Evolutionary conservation across 2,329 filamentous ascomycete genomes (phyloP).

Genomic region (Aspergillus sp.): DNA sequence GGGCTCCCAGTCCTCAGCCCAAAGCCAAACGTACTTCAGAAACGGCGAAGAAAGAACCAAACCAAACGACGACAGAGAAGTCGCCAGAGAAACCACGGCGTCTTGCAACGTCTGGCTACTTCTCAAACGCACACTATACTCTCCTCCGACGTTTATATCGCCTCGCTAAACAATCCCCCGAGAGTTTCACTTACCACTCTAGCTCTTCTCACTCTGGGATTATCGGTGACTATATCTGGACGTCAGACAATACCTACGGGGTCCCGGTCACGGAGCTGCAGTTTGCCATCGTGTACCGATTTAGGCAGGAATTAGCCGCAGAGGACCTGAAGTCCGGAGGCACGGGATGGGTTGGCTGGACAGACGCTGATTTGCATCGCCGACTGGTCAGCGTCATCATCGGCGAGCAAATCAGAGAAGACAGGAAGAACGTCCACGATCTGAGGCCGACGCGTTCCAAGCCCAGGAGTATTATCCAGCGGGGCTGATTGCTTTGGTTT

Average conservation of each 20-base stretch:
- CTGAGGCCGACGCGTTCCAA: not conserved
- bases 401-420: slow-evolving; percentile 46
- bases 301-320: slow-evolving; percentile 37
- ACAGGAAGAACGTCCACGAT: slow-evolving; percentile 32
- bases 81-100: slow-evolving; percentile 15
- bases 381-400: slow-evolving; percentile 48
- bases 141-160: slow-evolving; percentile 41
- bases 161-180: slow-evolving; percentile 37
- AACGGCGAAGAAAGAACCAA: not conserved
- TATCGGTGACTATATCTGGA: slow-evolving; percentile 45
- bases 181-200: slow-evolving; percentile 39
- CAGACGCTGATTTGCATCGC: slow-evolving; percentile 44
- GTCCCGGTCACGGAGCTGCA: slow-evolving; percentile 43
- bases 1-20: not conserved
- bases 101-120: slow-evolving; percentile 39
- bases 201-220: slow-evolving; percentile 37
- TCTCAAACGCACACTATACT: slow-evolving; percentile 42
- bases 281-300: slow-evolving; percentile 43
- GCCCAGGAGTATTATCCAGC: slow-evolving; percentile 4
- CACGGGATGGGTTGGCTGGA: slow-evolving; percentile 42
- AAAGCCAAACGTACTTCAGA: not conserved
- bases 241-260: slow-evolving; percentile 41
- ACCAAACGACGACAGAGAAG: slow-evolving; percentile 11
- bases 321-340: slow-evolving; percentile 37
- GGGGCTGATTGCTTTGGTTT: not conserved